These are phyloP conservation scores for Lecanicillium sp. DNA, from an alignment of 2,329 filamentous ascomycete genomes.

Conservation along the genomic window DNA sequence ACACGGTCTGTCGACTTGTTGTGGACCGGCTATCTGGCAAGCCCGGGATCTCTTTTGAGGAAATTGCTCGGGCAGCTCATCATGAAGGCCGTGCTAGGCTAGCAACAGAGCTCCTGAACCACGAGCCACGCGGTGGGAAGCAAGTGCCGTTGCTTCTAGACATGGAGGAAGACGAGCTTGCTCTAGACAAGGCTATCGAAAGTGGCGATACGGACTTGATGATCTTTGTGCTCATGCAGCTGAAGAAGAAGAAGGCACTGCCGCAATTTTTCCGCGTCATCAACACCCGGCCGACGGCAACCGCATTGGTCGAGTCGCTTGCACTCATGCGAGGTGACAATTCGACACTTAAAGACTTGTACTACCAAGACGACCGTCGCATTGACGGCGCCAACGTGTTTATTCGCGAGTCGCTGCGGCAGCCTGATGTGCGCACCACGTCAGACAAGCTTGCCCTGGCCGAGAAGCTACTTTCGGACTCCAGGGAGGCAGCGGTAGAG, in stretches of 20 bases:
- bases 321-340: conserved; percentile 65
- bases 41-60: conserved; percentile 88
- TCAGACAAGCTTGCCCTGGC: conserved; percentile 85
- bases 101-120: conserved; percentile 83
- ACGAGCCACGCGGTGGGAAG: conserved; percentile 89
- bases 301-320: conserved; percentile 79
- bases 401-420: conserved; percentile 70
- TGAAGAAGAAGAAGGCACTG: conserved; percentile 84
- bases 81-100: conserved; percentile 86
- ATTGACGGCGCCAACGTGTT: conserved; percentile 84
- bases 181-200: conserved; percentile 92
- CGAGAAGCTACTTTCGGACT: conserved; percentile 72
- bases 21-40: conserved; percentile 82
- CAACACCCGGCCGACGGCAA: conserved; percentile 76
- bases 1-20: conserved; percentile 76
- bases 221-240: conserved; percentile 76
- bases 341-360: conserved; percentile 82
- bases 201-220: conserved; percentile 91
- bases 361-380: conserved; percentile 92
- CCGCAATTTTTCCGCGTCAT: conserved; percentile 89
- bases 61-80: conserved; percentile 86
- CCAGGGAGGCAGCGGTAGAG: conserved; percentile 70
- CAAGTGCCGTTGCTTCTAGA: conserved; percentile 87
- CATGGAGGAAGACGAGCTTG: conserved; percentile 94
- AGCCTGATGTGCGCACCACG: conserved; percentile 60